Evolutionary conservation across 345 rosid genomes (phyloP).

Genomic region (Anastatica hierochuntica): DNA sequence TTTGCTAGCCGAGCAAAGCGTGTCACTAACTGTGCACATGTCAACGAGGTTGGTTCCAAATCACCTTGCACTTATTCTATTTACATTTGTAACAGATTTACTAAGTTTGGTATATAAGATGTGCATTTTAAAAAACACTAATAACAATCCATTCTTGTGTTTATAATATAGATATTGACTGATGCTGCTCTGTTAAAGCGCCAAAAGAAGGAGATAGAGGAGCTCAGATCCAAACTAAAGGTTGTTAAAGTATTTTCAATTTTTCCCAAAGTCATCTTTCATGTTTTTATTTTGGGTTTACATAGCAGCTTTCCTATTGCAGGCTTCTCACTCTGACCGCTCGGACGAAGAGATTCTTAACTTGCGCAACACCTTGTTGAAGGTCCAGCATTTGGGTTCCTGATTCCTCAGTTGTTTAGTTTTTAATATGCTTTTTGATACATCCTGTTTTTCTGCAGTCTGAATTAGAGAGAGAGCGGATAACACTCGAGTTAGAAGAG

Average conservation of each 20-base stretch:
- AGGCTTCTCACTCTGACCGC: constrained; percentile 89
- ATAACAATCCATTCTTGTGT: constrained; percentile 4
- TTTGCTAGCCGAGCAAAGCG: constrained; percentile 95
- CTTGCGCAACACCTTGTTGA: constrained; percentile 76
- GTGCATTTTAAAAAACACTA: background rate
- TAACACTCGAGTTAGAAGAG: constrained; percentile 86
- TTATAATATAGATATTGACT: constrained; percentile 53
- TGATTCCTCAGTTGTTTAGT: constrained; percentile 2
- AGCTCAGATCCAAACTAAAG: constrained; percentile 86
- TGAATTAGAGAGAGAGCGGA: constrained; percentile 89
- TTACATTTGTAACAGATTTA: constrained; percentile 1
- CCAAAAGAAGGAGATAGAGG: constrained; percentile 95
- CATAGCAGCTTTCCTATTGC: constrained; percentile 8
- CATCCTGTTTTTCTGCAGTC: constrained; percentile 36
- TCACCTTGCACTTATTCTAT: constrained; percentile 1
- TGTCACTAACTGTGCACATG: constrained; percentile 83
- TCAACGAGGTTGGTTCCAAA: constrained; percentile 65
- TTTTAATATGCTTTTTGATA: background rate
- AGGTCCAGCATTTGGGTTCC: constrained; percentile 38
- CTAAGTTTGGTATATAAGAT: constrained; percentile 1
- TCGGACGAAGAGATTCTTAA: constrained; percentile 82
- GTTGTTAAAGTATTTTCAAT: constrained; percentile 25
- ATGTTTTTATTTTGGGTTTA: background rate
- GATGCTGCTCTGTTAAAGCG: constrained; percentile 96
- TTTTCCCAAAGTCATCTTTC: background rate